Evolutionary conservation across 177 flowering plant genomes (phyloP).

Genomic region (Vitis hybrid): DNA sequence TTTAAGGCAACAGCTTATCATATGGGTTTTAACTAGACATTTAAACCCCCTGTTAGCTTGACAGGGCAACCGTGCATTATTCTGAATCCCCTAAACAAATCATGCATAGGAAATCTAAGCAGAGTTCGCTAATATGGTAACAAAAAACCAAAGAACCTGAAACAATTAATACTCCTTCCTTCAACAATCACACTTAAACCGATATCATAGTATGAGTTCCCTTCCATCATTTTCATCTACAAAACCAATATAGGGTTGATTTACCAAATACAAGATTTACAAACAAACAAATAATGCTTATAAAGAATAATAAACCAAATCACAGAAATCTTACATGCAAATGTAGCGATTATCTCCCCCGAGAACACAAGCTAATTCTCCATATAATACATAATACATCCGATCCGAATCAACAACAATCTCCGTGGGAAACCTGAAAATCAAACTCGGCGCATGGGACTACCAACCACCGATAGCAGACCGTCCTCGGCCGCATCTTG

Average conservation of each 20-base stretch:
- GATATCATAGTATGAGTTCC: not conserved
- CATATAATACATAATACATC: not conserved
- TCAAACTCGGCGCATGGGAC: slow-evolving; percentile 7
- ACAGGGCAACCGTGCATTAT: no score
- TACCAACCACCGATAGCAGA: slow-evolving; percentile 28
- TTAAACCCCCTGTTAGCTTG: no score
- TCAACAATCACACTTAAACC: not conserved
- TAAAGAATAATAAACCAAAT: not conserved
- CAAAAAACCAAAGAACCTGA: not conserved
- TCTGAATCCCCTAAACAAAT: no score
- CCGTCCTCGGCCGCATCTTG: slow-evolving; percentile 20
- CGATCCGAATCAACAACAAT: not conserved
- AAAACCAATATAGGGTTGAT: not conserved
- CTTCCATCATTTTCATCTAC: not conserved
- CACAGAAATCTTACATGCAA: not conserved
- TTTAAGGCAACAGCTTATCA: no score
- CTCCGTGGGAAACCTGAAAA: not conserved
- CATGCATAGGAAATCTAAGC: no score
- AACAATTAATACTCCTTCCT: not conserved
- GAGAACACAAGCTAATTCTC: not conserved
- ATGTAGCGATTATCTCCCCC: not conserved
- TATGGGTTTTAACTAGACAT: no score
- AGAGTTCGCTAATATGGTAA: no score
- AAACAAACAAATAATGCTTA: not conserved
- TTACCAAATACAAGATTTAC: not conserved